Evolutionary conservation across 768 basidiomycete species (phyloP), one percentile per base, ranked within the genome.

Genomic region (Tylopilus rubrobrunneus): DNA sequence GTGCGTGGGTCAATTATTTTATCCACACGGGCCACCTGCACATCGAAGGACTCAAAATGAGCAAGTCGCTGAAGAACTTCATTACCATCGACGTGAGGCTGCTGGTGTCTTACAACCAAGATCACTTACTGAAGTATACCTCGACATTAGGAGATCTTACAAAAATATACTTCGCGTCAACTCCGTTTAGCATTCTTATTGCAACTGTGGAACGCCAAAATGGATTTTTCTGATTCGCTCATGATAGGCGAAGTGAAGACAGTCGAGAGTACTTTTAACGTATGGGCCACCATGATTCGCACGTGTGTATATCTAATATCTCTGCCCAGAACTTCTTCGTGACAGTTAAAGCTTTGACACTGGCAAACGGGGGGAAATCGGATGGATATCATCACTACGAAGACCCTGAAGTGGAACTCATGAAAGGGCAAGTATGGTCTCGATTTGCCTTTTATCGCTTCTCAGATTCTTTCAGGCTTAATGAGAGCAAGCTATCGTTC

Each of bases 1-100:
- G 77, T 27, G 79, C 93, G 58, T 99, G 97, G 97, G 95, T 98
- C 61, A 98, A 97, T 67, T 99, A 98, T 70, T 99, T 99, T 76
- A 75, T 98, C 46, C 97, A 99, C 71, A 98, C 96, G 0, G 97
- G 97, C 11, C 97, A 99, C 75, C 75, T 99, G 33, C 95, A 98
- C 69, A 98, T 99, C 61, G 93, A 97, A 68, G 97, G 97, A 9
- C 76, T 97, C 54, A 99, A 99, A 73, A 99, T 99, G 97, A 94
- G 91, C 75, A 99, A 99, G 73, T 95, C 92, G 10, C 73, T 99
- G 57, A 99, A 99, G 71, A 99, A 99, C 67, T 99, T 98, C 68
- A 97, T 98, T 63, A 98, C 97, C 7, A 97, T 99, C 53, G 86
- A 90, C 62, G 89, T 90, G 64, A 68, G 86, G 64, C 39, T 8